Evolutionary conservation across 345 rosid species (phyloP), one percentile per base, ranked within the genome.

Genomic region (Citrus glauca): DNA sequence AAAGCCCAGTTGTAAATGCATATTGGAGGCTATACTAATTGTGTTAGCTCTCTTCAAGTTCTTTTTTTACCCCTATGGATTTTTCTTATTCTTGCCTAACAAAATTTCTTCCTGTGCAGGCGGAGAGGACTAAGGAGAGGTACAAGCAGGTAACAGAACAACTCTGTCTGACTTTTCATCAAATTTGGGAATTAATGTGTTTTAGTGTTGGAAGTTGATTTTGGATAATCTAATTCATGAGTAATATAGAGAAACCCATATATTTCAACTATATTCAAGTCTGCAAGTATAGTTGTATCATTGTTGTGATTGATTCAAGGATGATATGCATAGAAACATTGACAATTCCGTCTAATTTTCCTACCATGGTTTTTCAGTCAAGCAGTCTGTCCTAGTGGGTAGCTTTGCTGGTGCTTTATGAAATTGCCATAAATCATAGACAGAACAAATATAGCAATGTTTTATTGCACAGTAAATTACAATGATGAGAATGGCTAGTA

Each of bases 51-150:
- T 17, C 57, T 17, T 53, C 57, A 53, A 53, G 20, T 53, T 53
- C 57, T 17, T 53, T 53, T 53, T 17, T 53, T 0, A 19, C 57
- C 22, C 48, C 61, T 65, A 9, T 56, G 28, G 32, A 33, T 30
- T 35, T 64, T 48, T 9, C 10, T 74, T 42, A 74, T 48, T 65
- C 32, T 32, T 75, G 33, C 22, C 17, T 48, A 19, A 75, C 42
- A 6, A 32, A 70, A 25, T 56, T 66, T 78, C 56, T 72, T 69
- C 48, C 38, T 77, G 59, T 85, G 84, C 88, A 91, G 96, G 93
- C 85, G 63, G 91, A 90, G 83, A 85, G 85, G 85, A 84, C 90
- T 6, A 92, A 79, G 83, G 91, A 92, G 81, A 88, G 98, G 78
- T 84, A 80, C 63, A 88, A 84, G 76, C 97, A 87, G 96, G 96